Conservation (phyloP, 1,139 yeast genomes). For the Yamadazyma sp. region DNA sequence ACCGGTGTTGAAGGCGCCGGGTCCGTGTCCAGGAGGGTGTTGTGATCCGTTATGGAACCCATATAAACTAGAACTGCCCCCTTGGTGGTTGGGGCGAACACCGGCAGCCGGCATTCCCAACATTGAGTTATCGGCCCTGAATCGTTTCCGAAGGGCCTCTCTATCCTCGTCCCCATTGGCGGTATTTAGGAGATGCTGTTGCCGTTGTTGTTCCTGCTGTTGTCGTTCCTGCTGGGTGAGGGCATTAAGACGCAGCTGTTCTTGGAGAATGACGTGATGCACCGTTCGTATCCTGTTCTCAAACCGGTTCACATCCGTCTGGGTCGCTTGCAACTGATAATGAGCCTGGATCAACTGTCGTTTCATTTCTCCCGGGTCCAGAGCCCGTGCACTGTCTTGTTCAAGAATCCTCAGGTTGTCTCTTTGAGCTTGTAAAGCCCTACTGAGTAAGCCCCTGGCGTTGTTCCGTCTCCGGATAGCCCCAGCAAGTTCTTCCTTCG, state of each 20-base stretch:
- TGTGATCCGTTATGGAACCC: neutral
- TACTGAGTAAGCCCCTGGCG: neutral
- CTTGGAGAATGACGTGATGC: neutral
- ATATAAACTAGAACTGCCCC: neutral
- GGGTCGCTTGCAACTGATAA: conserved; percentile 8
- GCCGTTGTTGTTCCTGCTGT: neutral
- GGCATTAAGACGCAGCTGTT: neutral
- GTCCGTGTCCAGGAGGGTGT: neutral
- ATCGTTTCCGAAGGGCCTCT: neutral
- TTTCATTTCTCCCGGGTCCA: neutral
- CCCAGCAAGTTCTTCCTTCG: neutral
- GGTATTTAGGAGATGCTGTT: neutral
- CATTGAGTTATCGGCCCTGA: neutral
- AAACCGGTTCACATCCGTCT: neutral
- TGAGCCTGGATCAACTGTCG: conserved; percentile 12
- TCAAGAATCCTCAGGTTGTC: neutral
- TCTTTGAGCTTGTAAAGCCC: conserved; percentile 1
- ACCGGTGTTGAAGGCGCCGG: neutral
- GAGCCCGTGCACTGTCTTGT: neutral
- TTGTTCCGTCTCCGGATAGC: neutral
- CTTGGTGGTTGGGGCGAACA: neutral
- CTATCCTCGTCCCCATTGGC: neutral
- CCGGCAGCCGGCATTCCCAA: neutral
- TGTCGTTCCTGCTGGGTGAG: neutral
- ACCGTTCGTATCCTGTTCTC: conserved; percentile 1